Percentiles rank a stretch among this genome's conserved stretches.
Conservation (phyloP, 345 rosid species). For the Heritiera littoralis region DNA sequence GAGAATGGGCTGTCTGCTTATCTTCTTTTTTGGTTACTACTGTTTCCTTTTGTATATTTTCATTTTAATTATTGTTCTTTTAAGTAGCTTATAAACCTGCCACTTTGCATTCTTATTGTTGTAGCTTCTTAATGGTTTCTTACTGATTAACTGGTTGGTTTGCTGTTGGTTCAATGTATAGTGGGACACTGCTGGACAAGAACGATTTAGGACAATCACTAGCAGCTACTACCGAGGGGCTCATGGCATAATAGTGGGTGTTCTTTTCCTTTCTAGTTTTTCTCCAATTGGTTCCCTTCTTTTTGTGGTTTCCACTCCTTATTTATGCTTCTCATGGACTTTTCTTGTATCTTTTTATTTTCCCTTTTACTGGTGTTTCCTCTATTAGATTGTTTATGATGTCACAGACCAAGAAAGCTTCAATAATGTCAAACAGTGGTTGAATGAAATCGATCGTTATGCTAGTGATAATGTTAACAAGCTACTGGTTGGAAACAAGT, state of each 20-base stretch:
- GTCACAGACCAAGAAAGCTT: conserved; percentile 84
- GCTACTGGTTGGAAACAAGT: conserved; percentile 77
- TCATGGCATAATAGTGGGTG: conserved; percentile 85
- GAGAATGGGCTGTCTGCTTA: neutral
- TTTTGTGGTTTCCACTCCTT: neutral
- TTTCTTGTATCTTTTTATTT: neutral
- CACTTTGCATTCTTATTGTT: neutral
- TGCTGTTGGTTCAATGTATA: conserved; percentile 32
- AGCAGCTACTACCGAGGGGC: conserved; percentile 99
- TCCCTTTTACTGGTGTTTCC: conserved; percentile 13
- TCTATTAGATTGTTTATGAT: conserved; percentile 70
- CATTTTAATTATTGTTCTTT: neutral
- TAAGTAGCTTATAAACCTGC: neutral
- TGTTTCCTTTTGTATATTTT: neutral
- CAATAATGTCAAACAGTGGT: conserved; percentile 79
- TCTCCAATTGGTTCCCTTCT: neutral
- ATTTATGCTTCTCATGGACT: neutral
- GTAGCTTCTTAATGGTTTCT: neutral
- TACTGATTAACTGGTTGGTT: conserved; percentile 12
- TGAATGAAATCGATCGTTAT: conserved; percentile 75
- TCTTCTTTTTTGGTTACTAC: neutral
- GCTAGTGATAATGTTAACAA: conserved; percentile 80
- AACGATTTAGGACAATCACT: conserved; percentile 90
- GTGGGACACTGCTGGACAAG: conserved; percentile 99
- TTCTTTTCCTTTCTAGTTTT: conserved; percentile 13